A percentile compares a stretch with the other conserved stretches of the same genome.
phyloP scores from a whole-genome alignment of 352 stramenopile species.

The Stephanocyclus meneghinianus region DNA sequence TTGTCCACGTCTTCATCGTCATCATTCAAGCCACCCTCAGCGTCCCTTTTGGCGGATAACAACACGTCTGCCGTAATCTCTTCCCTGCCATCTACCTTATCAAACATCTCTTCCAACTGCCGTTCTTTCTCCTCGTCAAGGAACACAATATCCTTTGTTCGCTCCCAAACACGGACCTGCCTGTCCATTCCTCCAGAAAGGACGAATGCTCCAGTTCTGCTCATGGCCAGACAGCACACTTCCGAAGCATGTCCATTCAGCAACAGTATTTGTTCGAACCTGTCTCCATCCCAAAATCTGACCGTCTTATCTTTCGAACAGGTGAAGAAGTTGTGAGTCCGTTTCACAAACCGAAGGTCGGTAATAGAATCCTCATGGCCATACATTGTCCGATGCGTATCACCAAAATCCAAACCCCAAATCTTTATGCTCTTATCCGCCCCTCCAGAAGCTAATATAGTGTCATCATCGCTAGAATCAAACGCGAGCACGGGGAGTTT shows the following conservation, averaged over 20 bases:
- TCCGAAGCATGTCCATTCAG: slow-evolving; percentile 86
- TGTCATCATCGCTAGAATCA: slow-evolving; percentile 96
- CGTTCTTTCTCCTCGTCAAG: slow-evolving; percentile 96
- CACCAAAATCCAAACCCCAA: slow-evolving; percentile 99
- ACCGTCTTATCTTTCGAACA: slow-evolving; percentile 96
- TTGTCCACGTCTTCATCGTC: slow-evolving; percentile 82
- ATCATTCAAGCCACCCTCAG: slow-evolving; percentile 87
- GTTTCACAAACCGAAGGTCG: slow-evolving; percentile 90
- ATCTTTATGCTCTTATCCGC: slow-evolving; percentile 99
- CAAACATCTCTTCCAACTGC: slow-evolving; percentile 93
- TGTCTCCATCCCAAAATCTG: slow-evolving; percentile 97
- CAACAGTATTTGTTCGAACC: slow-evolving; percentile 92
- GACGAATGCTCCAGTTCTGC: slow-evolving; percentile 91
- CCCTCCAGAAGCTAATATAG: slow-evolving; percentile 94
- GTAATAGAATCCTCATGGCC: slow-evolving; percentile 98
- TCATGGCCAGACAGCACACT: slow-evolving; percentile 84
- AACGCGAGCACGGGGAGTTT: slow-evolving; percentile 97
- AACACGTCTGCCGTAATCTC: slow-evolving; percentile 65
- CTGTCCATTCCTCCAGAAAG: slow-evolving; percentile 95
- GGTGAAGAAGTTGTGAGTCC: slow-evolving; percentile 98
- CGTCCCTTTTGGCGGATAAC: slow-evolving; percentile 44
- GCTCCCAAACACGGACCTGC: slow-evolving; percentile 94
- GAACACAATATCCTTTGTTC: slow-evolving; percentile 96
- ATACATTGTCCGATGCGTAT: slow-evolving; percentile 98
- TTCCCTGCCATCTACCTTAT: slow-evolving; percentile 72